Base-by-base conservation (phyloP, 2,329 filamentous ascomycete genomes). In the Diplodia mutila region DNA sequence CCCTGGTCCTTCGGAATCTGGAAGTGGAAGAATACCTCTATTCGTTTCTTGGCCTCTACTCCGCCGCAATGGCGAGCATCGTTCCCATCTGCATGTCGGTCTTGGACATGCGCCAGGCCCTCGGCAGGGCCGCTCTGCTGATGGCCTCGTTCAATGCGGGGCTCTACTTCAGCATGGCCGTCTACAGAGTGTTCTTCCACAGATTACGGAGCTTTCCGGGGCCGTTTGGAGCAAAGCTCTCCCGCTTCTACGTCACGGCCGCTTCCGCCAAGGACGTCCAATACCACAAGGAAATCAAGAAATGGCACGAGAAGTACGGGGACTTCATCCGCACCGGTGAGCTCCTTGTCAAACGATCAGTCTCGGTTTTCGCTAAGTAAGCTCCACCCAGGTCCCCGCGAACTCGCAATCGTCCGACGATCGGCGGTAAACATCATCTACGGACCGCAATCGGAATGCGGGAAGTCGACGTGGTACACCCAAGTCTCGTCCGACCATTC, bases 131-230 rank as follows among this genome's bases (percentile, higher is more conserved):
- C 6, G 21, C 11, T 12, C 27, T 51, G 23, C 14, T 64, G 42
- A 39, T n/a, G 5, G 11, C 8, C 4, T 18, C 42, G 9, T 64
- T 64, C 46, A 53, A 52, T 18, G 68, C 53, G 23, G 69, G 72
- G 3, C 59, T 77, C 8, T 37, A 64, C 6, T 32, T 70, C 11
- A 81, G 80, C 68, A 80, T 82, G 21, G 27, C 74, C 8, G 65
- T 79, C n/a, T 80, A 83, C 71, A 75, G 81, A 18, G 66, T 74
- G 2, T 76, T 79, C 65, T 81, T 81, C 68, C 81, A 82, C 65
- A 78, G 77, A 3, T 72, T 81, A 12, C 73, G 71, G 59, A 74
- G 74, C 69, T 80, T 82, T 48, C 75, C 75, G 1, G 80, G 81
- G 0, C 81, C 81, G 1, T 75, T 75, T 54, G 71, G 71, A 11